phyloP scores from a whole-genome alignment of 169 alveolate species.

The Cytauxzoon felis region DNA sequence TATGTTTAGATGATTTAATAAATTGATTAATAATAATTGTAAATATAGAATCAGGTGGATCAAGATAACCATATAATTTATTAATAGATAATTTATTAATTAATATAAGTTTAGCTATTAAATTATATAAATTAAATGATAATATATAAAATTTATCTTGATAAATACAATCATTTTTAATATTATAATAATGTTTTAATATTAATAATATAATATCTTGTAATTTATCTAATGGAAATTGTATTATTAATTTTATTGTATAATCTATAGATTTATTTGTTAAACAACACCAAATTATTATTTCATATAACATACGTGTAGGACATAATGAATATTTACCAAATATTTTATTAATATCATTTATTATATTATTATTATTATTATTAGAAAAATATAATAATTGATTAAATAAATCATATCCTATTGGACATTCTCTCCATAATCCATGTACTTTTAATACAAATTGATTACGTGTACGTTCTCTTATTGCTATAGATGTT shows the following conservation, averaged over 20 bases:
- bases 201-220: slow-evolving; percentile 27
- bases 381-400: slow-evolving; percentile 14
- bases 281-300: slow-evolving; percentile 46
- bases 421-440: slow-evolving; percentile 43
- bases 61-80: slow-evolving; percentile 22
- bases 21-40: slow-evolving; percentile 9
- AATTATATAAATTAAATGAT: background rate
- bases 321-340: slow-evolving; percentile 55
- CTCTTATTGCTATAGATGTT: slow-evolving; percentile 33
- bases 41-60: slow-evolving; percentile 28
- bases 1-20: background rate
- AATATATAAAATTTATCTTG: no score
- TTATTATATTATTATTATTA: background rate
- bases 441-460: slow-evolving; percentile 42
- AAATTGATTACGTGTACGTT: slow-evolving; percentile 47
- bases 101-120: slow-evolving; percentile 19
- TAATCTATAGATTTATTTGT: slow-evolving; percentile 1
- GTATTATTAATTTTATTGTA: background rate
- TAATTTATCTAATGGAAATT: slow-evolving; percentile 16
- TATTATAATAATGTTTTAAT: slow-evolving; percentile 1
- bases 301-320: slow-evolving; percentile 37
- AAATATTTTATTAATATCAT: slow-evolving; percentile 1
- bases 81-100: slow-evolving; percentile 2
- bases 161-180: slow-evolving; percentile 3
- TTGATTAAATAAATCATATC: slow-evolving; percentile 32